Evolutionary conservation across 2,329 filamentous ascomycete species (phyloP).

Genomic region (Trichoderma simmonsii): DNA sequence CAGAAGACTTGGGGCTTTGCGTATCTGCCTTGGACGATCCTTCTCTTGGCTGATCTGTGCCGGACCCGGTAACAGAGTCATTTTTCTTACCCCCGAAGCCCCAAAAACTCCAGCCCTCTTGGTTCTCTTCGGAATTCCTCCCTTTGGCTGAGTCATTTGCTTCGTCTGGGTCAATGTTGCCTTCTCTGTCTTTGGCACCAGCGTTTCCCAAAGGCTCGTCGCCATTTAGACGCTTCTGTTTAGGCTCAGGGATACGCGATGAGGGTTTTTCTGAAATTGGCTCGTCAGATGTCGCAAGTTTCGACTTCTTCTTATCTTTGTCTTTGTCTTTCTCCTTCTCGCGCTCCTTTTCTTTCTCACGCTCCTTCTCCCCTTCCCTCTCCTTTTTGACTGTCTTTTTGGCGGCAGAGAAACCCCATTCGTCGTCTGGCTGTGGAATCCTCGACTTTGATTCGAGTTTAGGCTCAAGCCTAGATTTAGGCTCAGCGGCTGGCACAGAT

Average conservation of each 20-base stretch:
- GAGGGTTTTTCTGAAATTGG: not conserved
- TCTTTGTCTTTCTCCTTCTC: conserved; percentile 29
- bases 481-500: conserved; percentile 26
- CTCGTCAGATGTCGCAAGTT: not conserved
- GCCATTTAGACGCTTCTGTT: conserved; percentile 12
- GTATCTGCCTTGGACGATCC: not conserved
- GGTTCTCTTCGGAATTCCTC: conserved; percentile 24
- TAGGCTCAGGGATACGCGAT: not conserved
- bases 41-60: not conserved
- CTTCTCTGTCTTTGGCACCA: not conserved
- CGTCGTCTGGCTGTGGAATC: conserved; percentile 22
- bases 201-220: conserved; percentile 23
- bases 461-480: conserved; percentile 25
- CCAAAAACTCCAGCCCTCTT: conserved; percentile 30
- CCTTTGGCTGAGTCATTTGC: conserved; percentile 20
- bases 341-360: conserved; percentile 18
- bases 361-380: conserved; percentile 27
- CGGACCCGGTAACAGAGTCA: not conserved
- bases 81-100: conserved; percentile 22
- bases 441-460: conserved; percentile 27
- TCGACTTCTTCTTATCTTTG: conserved; percentile 21
- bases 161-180: not conserved
- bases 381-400: conserved; percentile 32
- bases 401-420: conserved; percentile 22
- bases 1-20: not conserved